Base-by-base conservation (phyloP, 129 eudicot genomes). In the Dittrichia graveolens region DNA sequence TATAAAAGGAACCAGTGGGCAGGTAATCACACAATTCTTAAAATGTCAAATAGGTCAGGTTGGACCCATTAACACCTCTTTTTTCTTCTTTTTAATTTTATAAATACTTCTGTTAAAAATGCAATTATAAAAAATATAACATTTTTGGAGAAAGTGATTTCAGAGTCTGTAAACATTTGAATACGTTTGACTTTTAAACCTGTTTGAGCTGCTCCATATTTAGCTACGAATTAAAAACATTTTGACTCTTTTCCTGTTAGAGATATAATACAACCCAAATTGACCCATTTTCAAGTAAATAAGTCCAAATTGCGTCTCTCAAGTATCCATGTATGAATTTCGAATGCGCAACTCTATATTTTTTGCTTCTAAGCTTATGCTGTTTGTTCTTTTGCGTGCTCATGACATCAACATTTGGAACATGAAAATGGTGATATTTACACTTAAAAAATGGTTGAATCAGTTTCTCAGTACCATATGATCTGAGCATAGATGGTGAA, bases 401-500 rank as follows among this genome's bases (percentile, higher is more conserved):
- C 9, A 7, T 53, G 43, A 71, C 44, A 34, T 64, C 46, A 54
- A 19, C 10, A 14, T 73, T 47, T 9, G 61, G 48, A 31, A 34
- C 47, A 53, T 76, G 71, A 59, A 42, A 63, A 19, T 8, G 53
- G 56, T 47, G 40, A 6, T 44, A 3, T 65, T 48, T 16, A 70
- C 47, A 10, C 50, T 52, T 5, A 7, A 10, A 50, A 49, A 70
- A 2, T 44, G 68, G 44, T 58, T 66, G 42, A 42, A 47, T 54
- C 95, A 94, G 98, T 79, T 94, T 94, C 76, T 80, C 96, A 2
- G 98, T 94, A 58, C 98, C 98, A 50, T 87, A 75, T 78, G 95
- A 90, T 8, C 76, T 94, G 84, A 94, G 98, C 83, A 41, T 86
- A 62, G 89, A 86, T 11, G 95, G 98, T 71, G 68, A 83, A 35